Evolutionary conservation across 1,284 basidiomycete genomes (phyloP), one percentile per base, ranked within the genome.

Genomic region (Thelephora terrestris): DNA sequence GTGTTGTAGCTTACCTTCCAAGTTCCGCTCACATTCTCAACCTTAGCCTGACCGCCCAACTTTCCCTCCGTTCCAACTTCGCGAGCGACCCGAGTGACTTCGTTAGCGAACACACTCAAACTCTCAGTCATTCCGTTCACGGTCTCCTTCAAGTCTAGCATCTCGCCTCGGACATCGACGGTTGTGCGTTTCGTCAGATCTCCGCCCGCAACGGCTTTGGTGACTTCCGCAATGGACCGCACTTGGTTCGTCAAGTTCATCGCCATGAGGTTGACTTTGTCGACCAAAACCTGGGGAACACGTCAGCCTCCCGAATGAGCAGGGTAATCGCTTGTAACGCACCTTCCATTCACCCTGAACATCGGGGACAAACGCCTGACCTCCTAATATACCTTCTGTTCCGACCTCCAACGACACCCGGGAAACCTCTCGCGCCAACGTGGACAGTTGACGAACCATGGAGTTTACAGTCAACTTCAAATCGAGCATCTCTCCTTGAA

Each of bases 401-500:
- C 93, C 93, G 56, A 97, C 93, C 65, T 96, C 92, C 50, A 94
- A 71, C 42, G 86, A 92, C 7, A 91, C 87, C 52, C 87, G 79
- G 1, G 85, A 90, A 50, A 97, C 89, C 61, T 92, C 89, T 49
- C 81, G 82, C 2, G 89, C 86, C 42, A 94, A 75, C 2, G 83
- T 85, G n/a, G 80, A 85, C 36, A 94, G 65, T 59, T 91, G 86
- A 18, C 75, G 78, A 54, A 94, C 91, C 91, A 95, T 95, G 49
- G 80, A 84, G 66, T 95, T 95, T 59, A 94, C 90, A 0, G 88
- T 91, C 65, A 81, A 75, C 71, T 90, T 98, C 64, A 98, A 71
- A 56, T 97, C 93, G 7, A 96, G 73, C 76, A 99, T 97, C 71
- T 98, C 95, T 52, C 95, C 94, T 63, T 94, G 90, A 21, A 95